These are phyloP conservation scores for Dendrobium nobile DNA, from an alignment of 106 monocot genomes.

Conservation along the genomic window DNA sequence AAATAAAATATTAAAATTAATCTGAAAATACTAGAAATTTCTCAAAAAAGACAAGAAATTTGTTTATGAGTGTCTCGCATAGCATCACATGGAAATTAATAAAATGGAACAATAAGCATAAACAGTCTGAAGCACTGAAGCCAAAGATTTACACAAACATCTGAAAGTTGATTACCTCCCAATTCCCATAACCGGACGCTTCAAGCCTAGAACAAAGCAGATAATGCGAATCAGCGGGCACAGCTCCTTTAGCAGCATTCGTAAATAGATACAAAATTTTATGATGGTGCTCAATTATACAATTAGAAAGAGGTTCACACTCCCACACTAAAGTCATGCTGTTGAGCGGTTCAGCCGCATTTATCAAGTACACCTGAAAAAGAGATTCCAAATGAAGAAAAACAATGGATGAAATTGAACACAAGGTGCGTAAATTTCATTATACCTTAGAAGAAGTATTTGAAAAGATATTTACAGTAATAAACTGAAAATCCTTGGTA, in stretches of 20 bases:
- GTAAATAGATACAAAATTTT: conserved; percentile 83
- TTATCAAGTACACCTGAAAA: conserved; percentile 92
- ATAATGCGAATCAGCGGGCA: conserved; percentile 69
- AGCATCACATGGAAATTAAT: not conserved
- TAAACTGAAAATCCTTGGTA: conserved; percentile 91
- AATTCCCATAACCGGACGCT: conserved; percentile 35
- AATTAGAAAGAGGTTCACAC: conserved; percentile 60
- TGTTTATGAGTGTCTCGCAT: too few species aligned
- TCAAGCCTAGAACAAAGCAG: conserved; percentile 44
- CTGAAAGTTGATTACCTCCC: conserved; percentile 62
- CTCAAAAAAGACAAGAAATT: not conserved
- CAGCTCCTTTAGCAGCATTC: conserved; percentile 58
- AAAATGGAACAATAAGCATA: not conserved
- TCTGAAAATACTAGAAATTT: not conserved
- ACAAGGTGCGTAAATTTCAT: conserved; percentile 1
- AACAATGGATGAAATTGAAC: not conserved
- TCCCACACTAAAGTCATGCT: conserved; percentile 76
- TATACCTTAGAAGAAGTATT: conserved; percentile 81
- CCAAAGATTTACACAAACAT: conserved; percentile 5
- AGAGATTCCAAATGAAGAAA: conserved; percentile 14
- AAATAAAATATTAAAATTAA: not conserved
- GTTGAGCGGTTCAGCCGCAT: conserved; percentile 71
- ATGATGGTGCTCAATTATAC: conserved; percentile 81
- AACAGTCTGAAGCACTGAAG: not conserved
- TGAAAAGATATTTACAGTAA: conserved; percentile 87